Base-by-base conservation (phyloP, 805 yeast genomes). In the Yarrowia deformans region DNA sequence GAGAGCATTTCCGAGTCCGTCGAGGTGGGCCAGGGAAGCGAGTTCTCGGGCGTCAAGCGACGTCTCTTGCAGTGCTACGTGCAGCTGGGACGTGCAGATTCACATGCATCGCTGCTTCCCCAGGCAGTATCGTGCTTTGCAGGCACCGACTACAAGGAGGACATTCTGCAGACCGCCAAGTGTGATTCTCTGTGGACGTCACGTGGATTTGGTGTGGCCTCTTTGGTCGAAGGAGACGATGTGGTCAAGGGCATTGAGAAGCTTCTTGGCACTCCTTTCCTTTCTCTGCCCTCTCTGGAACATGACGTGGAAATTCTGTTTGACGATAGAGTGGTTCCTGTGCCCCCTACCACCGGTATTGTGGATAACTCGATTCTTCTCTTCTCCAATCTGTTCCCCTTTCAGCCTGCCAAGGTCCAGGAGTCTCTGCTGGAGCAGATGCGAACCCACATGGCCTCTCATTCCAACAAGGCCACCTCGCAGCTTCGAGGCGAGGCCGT, bases 381-480 rank as follows among this genome's bases (percentile, higher is more conserved):
- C 1, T 91, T 93, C 75, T 86, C 90, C 6, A 75, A 84, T 9
- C 82, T 90, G 0, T 89, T 94, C 72, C 91, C 96, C 0, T 81
- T 83, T 70, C 84, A 94, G 72, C 86, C 93, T 8, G 79, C 86
- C 5, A 90, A 91, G 71, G 90, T 95, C 67, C 98, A 94, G 74
- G 88, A 89, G 70, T 92, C 98, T 0, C 82, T 95, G n/a, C 78
- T 95, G 23, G 98, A 94, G 74, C 90, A 88, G 68, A 78, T 95
- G 71, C 84, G 93, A 72, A 81, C 88, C 3, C 81, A 84, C 18
- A 71, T 88, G 46, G 73, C 71, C 3, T 35, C 72, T 7, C 45
- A 55, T 12, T 16, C 63, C 42, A 67, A 55, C 61, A 71, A 29
- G 49, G 68, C 56, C 18, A 45, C 66, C 3, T 49, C 39, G 9